Conservation (phyloP, 306 rosid genomes). For the Arachis stenosperma region DNA sequence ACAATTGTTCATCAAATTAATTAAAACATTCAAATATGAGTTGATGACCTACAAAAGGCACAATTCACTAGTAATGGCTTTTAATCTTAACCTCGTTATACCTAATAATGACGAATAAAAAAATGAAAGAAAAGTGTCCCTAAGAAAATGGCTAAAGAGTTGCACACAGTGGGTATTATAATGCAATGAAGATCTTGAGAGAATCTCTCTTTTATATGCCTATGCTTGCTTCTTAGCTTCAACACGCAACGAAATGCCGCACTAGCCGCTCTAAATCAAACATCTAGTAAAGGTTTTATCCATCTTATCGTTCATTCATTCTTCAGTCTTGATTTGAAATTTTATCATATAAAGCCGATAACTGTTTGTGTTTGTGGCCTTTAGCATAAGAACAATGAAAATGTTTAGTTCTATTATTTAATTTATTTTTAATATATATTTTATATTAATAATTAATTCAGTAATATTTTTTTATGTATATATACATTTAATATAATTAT, state of each 20-base stretch:
- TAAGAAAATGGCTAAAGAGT: neutral
- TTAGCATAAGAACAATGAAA: no score
- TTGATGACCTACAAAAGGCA: slow-evolving; percentile 16
- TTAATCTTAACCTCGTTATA: neutral
- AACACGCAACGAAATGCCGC: slow-evolving; percentile 36
- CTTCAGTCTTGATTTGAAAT: slow-evolving; percentile 1
- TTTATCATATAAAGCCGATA: neutral
- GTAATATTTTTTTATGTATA: no score
- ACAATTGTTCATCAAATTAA: neutral
- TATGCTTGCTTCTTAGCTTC: neutral
- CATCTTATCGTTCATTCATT: slow-evolving; percentile 26
- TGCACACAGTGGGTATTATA: neutral
- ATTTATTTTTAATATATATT: no score
- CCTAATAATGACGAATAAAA: neutral
- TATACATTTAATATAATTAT: no score
- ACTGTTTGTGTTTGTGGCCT: no score
- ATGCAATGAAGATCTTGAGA: slow-evolving; percentile 3
- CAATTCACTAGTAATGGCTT: neutral
- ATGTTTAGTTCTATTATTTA: no score
- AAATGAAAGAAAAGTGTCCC: no score
- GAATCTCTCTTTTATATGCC: slow-evolving; percentile 10
- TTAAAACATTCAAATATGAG: neutral
- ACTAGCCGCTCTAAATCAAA: slow-evolving; percentile 1
- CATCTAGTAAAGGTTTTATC: slow-evolving; percentile 8
- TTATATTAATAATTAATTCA: no score